A percentile compares a stretch with the other conserved stretches of the same genome.
phyloP scores from a whole-genome alignment of 352 stramenopile genomes.

The Saprolegnia diclina region DNA sequence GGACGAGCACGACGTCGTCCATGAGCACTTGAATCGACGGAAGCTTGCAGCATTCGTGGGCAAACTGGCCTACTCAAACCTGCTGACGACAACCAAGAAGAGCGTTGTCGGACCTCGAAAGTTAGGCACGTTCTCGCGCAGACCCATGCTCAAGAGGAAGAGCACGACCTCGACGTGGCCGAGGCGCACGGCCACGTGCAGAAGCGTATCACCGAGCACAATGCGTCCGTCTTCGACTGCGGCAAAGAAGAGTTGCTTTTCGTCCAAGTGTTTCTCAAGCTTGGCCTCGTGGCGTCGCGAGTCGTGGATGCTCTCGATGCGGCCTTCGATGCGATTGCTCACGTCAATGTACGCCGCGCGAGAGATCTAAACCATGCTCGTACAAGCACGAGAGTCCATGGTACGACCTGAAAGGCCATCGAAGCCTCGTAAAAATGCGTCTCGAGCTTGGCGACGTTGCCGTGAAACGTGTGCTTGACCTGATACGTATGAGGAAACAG shows the following conservation, averaged over 20 bases:
- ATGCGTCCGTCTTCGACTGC: slow-evolving; percentile 51
- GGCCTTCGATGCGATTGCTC: slow-evolving; percentile 50
- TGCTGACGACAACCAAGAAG: no score
- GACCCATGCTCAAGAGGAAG: slow-evolving; percentile 34
- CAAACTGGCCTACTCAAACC: slow-evolving; percentile 5
- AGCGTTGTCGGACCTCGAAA: slow-evolving; percentile 4
- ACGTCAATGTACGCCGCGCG: slow-evolving; percentile 72
- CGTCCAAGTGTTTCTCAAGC: slow-evolving; percentile 45
- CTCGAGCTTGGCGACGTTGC: slow-evolving; percentile 41
- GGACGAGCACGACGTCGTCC: slow-evolving; percentile 53
- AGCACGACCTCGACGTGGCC: slow-evolving; percentile 47
- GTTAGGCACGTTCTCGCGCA: slow-evolving; percentile 23
- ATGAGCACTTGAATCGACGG: slow-evolving; percentile 36
- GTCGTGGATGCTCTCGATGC: slow-evolving; percentile 53
- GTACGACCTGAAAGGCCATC: slow-evolving; percentile 44
- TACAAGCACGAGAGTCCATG: not conserved
- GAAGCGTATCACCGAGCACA: slow-evolving; percentile 59
- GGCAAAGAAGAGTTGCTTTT: slow-evolving; percentile 75
- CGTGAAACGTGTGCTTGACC: slow-evolving; percentile 46
- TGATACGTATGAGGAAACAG: slow-evolving; percentile 26
- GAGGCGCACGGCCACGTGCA: slow-evolving; percentile 62
- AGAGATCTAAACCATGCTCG: slow-evolving; percentile 41
- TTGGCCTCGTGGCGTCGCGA: slow-evolving; percentile 48
- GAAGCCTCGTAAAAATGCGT: slow-evolving; percentile 41
- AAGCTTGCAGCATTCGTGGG: slow-evolving; percentile 13